These are phyloP conservation scores for Solanum dulcamara DNA, from an alignment of 257 asterid genomes.

Conservation along the genomic window DNA sequence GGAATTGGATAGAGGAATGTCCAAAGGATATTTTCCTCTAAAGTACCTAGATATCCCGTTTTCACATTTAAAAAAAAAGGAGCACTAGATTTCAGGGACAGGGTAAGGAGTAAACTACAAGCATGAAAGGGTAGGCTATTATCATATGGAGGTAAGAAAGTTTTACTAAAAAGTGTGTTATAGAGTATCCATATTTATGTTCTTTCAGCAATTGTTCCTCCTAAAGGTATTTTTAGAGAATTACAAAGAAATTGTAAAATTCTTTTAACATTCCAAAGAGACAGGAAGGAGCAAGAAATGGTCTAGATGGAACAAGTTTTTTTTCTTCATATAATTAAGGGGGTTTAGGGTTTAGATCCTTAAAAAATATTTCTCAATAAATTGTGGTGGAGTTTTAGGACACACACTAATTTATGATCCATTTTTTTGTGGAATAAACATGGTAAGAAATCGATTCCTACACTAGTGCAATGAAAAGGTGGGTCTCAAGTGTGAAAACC, in stretches of 20 bases:
- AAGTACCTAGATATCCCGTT: too few species aligned
- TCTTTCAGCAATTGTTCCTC: background rate
- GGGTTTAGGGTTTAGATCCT: background rate
- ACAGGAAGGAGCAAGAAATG: background rate
- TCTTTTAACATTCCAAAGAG: background rate
- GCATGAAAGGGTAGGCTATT: background rate
- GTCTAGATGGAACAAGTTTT: background rate
- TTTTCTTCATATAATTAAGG: background rate
- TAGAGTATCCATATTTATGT: background rate
- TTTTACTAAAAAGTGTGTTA: background rate
- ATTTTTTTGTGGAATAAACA: too few species aligned
- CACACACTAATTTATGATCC: background rate
- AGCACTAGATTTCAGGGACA: background rate
- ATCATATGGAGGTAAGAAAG: background rate
- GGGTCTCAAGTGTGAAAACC: background rate
- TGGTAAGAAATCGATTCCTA: background rate
- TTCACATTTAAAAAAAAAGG: background rate
- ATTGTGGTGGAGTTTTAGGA: background rate
- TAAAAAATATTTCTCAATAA: too few species aligned
- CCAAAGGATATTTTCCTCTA: too few species aligned
- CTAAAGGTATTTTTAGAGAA: background rate
- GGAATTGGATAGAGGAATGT: too few species aligned
- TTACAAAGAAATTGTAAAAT: background rate
- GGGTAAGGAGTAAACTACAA: background rate
- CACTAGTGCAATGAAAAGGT: background rate